Conservation (phyloP, 225 moss, liverwort and hornwort genomes). For the Climacium dendroides region DNA sequence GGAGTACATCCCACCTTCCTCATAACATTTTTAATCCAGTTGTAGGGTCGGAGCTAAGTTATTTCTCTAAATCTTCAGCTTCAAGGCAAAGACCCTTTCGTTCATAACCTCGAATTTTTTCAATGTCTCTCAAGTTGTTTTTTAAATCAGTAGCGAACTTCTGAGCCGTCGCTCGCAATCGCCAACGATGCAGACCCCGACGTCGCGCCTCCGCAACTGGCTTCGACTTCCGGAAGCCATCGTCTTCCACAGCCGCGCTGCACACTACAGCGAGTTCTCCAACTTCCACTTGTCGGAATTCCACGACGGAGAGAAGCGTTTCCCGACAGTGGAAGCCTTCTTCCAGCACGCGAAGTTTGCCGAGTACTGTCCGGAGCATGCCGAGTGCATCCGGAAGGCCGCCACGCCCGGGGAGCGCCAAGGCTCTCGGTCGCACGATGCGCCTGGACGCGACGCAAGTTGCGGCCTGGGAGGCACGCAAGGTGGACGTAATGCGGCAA, state of each 20-base stretch:
- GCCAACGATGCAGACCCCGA: background rate
- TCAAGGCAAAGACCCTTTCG: background rate
- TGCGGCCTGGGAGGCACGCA: background rate
- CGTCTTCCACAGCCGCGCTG: background rate
- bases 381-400: background rate
- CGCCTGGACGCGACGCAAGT: background rate
- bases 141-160: background rate
- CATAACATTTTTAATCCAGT: background rate
- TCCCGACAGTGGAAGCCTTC: background rate
- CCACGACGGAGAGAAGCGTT: background rate
- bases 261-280: background rate
- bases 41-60: background rate
- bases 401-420: background rate
- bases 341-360: background rate
- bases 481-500: background rate
- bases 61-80: background rate
- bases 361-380: background rate
- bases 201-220: background rate
- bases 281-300: background rate
- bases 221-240: background rate
- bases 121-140: background rate
- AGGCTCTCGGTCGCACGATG: background rate
- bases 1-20: background rate
- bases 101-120: background rate
- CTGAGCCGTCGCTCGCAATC: background rate